Conservation (phyloP, 768 basidiomycete species). For the Russula sp. region DNA sequence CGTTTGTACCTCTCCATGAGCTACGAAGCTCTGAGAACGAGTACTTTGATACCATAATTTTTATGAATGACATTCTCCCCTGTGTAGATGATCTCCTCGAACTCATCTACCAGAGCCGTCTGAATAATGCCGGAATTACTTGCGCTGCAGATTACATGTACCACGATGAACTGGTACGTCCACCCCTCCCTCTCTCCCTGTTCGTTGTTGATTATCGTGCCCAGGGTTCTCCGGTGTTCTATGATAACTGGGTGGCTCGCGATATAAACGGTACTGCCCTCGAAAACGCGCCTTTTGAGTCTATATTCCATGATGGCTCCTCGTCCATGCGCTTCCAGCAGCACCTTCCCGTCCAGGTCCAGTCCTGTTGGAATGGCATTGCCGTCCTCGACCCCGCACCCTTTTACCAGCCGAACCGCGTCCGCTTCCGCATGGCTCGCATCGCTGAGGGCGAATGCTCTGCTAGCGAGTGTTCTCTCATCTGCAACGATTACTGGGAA, state of each 20-base stretch:
- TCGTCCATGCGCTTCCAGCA: constrained; percentile 78
- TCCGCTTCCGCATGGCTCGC: constrained; percentile 92
- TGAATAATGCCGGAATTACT: constrained; percentile 95
- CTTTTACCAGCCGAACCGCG: constrained; percentile 85
- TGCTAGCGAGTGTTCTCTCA: constrained; percentile 90
- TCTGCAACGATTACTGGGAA: constrained; percentile 98
- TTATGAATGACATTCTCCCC: constrained; percentile 99
- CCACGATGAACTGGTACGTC: constrained; percentile 82
- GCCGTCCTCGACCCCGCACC: constrained; percentile 94
- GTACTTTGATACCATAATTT: constrained; percentile 92
- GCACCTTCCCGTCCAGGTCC: constrained; percentile 93
- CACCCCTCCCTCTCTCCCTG: neutral
- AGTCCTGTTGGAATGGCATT: constrained; percentile 98
- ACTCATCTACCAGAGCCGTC: constrained; percentile 90
- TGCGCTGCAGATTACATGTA: constrained; percentile 99
- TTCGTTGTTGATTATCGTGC: neutral
- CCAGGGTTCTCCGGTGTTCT: constrained; percentile 84
- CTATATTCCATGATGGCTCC: constrained; percentile 79
- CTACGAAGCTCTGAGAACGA: constrained; percentile 87
- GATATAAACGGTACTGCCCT: constrained; percentile 98
- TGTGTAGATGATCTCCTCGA: constrained; percentile 97
- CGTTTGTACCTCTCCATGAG: constrained; percentile 92
- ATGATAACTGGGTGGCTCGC: constrained; percentile 97
- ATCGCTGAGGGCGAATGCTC: constrained; percentile 87
- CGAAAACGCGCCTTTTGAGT: constrained; percentile 95